Evolutionary conservation across 2,329 filamentous ascomycete species (phyloP), one percentile per base, ranked within the genome.

Genomic region (Elsinoe perseae): DNA sequence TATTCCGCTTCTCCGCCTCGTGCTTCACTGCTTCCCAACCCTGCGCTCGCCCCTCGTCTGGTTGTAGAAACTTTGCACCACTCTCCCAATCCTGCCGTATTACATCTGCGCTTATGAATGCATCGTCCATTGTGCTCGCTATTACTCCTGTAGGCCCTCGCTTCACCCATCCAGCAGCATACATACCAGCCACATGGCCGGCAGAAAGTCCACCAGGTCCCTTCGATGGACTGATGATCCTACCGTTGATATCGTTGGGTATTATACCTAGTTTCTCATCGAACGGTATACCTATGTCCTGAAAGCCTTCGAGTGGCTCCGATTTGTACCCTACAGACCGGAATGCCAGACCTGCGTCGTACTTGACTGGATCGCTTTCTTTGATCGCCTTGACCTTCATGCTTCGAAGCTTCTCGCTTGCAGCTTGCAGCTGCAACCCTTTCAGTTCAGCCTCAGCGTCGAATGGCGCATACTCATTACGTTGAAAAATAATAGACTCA

Each of bases 101-200:
- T 2, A 86, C 83, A 67, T 96, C 91, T 1, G 84, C 93, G 0
- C 90, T 95, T 7, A 81, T 80, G 65, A 97, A 98, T 0, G 93
- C 92, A 69, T 98, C 93, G 58, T 86, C 82, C 89, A 98, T 95
- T 0, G 93, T 98, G 27, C 86, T 90, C 1, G 92, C 92, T 68
- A 98, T 98, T 2, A 97, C 91, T 2, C 93, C 93, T 0, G 90
- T 96, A 0, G 93, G 92, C 0, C 93, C 93, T 32, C 86, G 82
- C 74, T 97, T 97, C 8, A 96, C 90, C 93, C 93, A 98, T 0
- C 93, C 93, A 14, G 92, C 87, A 62, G 90, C 95, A 72, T 98
- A 98, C 25, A 95, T 71, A 0, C 92, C 89, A 0, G 85, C 82
- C 0, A 87, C 65, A 68, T 80, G 66, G 61, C 75, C 65, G 59